Evolutionary conservation across 176 grass and related monocot genomes (phyloP), one percentile per base, ranked within the genome.

Genomic region (Oryza coarctata): DNA sequence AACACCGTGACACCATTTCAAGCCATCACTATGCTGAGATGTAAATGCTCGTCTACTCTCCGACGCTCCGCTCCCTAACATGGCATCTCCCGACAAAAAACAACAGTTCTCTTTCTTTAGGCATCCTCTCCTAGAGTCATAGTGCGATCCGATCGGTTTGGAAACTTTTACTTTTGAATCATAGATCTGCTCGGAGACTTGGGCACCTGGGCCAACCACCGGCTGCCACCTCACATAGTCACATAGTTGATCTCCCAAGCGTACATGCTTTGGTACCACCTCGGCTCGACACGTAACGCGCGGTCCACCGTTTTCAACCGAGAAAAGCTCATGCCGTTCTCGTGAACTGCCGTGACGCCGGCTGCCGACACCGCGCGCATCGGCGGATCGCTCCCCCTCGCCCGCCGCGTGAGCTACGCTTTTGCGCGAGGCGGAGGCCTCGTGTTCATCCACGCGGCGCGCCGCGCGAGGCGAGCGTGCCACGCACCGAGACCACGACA

Each of bases 371-470:
- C 18, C 12, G 50, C 71, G 0, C 31, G 2, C 60, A 38, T 36
- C 35, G 7, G 35, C 35, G 35, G 9, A 38, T 38, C 35, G 35
- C 35, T 38, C n/a, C 22, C 15, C 6, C 11, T 2, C 28, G 7
- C 27, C 10, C 5, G 83, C 74, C 83, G 66, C 83, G 83, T 85
- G 83, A 39, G 1, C 70, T 20, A 38, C 73, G 30, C 75, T 71
- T 38, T 68, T 30, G 7, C 4, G 58, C 10, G 5, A 34, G 1
- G 33, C 10, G 1, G n/a, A n/a, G n/a, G n/a, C n/a, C n/a, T n/a
- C n/a, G n/a, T n/a, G n/a, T n/a, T 43, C 40, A 2, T 11, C 9
- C 40, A 12, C 22, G 22, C 15, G 52, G 0, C 18, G 18, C 22
- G 36, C 36, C 36, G 3, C 33, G 33, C 33, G 34, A 35, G 36